These are phyloP conservation scores for Sanguinoderma infundibulare DNA, from an alignment of 1,284 basidiomycete species.

Conservation along the genomic window DNA sequence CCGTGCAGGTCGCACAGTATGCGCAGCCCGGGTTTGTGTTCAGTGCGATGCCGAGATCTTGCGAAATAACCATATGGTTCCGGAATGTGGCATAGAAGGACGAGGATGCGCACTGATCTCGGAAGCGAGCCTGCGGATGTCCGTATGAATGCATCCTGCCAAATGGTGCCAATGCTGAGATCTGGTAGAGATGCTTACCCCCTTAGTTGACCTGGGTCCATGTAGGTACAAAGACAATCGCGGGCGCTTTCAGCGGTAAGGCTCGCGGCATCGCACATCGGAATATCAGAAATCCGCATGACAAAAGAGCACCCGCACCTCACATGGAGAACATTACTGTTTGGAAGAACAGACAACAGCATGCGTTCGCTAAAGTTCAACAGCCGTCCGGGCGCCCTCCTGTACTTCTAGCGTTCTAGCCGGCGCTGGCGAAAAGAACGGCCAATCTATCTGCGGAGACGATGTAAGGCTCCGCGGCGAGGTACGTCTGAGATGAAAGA, in stretches of 20 bases:
- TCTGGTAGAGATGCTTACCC: not conserved
- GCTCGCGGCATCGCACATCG: not conserved
- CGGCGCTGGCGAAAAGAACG: not conserved
- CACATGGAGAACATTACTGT: not conserved
- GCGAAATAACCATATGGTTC: not conserved
- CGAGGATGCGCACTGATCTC: not conserved
- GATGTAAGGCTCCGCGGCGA: not conserved
- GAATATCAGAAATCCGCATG: not conserved
- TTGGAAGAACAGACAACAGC: not conserved
- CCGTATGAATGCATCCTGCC: slow-evolving; percentile 1
- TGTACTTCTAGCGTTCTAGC: not conserved
- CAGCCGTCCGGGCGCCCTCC: not conserved
- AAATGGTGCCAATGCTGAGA: not conserved
- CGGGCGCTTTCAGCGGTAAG: not conserved
- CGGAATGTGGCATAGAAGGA: not conserved
- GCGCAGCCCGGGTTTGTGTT: not conserved
- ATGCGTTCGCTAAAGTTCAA: not conserved
- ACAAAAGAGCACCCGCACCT: not conserved
- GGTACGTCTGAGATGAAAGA: not conserved
- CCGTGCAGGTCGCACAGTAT: not conserved
- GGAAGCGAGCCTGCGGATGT: not conserved
- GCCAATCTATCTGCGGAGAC: not conserved
- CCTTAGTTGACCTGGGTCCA: not conserved
- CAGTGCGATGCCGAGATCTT: not conserved
- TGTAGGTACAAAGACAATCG: not conserved